A percentile compares a stretch with the other conserved stretches of the same genome.
These are phyloP conservation scores for Annulohypoxylon nitens DNA, from an alignment of 495 filamentous ascomycete genomes.

Conservation along the genomic window DNA sequence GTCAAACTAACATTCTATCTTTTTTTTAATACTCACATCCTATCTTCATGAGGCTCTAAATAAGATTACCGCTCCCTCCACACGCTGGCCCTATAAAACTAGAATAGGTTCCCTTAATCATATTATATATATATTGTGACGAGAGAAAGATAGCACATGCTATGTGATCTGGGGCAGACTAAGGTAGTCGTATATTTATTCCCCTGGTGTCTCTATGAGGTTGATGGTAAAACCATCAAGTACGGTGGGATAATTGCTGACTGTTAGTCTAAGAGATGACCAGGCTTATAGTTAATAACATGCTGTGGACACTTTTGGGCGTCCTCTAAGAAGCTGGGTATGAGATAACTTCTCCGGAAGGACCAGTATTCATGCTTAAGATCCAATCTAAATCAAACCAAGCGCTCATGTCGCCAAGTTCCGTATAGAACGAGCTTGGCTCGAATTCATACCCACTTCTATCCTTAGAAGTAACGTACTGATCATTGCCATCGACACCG, in stretches of 20 bases:
- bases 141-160: too few relatives aligned
- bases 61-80: too few relatives aligned
- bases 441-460: slow-evolving; percentile 9
- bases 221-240: neutral
- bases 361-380: slow-evolving; percentile 26
- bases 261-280: neutral
- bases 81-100: too few relatives aligned
- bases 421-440: slow-evolving; percentile 21
- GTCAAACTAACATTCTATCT: too few relatives aligned
- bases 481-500: neutral
- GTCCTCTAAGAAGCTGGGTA: slow-evolving; percentile 2
- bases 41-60: too few relatives aligned
- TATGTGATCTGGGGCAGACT: too few relatives aligned
- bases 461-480: neutral
- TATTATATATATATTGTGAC: too few relatives aligned
- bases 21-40: too few relatives aligned
- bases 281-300: neutral
- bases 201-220: neutral
- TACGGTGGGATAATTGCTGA: neutral
- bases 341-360: slow-evolving; percentile 21
- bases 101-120: too few relatives aligned
- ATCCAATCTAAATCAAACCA: slow-evolving; percentile 37
- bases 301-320: neutral
- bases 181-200: too few relatives aligned
- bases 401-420: slow-evolving; percentile 32